A percentile compares a stretch with the other conserved stretches of the same genome.
Evolutionary conservation across 2,329 filamentous ascomycete genomes (phyloP).

Genomic region (Aureobasidium musti): DNA sequence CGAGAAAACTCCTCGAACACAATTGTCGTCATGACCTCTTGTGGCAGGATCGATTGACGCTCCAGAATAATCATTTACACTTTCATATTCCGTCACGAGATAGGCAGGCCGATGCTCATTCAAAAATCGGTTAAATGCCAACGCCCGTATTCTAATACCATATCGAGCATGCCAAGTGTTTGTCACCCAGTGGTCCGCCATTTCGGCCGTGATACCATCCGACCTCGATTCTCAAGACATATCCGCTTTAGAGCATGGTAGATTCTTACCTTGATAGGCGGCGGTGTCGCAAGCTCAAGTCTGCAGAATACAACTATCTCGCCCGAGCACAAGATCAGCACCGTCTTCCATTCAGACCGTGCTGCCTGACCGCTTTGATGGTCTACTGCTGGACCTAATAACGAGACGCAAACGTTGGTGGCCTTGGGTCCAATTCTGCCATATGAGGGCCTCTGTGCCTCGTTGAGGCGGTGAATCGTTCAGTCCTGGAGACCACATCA

Average conservation of each 20-base stretch:
- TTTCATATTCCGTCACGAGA: slow-evolving; percentile 6
- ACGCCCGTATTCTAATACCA: slow-evolving; percentile 14
- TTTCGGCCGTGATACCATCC: background rate
- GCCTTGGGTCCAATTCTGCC: background rate
- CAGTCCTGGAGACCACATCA: background rate
- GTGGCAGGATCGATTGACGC: background rate
- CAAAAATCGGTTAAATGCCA: slow-evolving; percentile 6
- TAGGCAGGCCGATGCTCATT: slow-evolving; percentile 18
- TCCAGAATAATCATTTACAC: slow-evolving; percentile 17
- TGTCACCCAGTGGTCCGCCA: background rate
- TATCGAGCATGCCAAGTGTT: slow-evolving; percentile 10
- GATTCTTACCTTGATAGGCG: background rate
- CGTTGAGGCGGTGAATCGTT: background rate
- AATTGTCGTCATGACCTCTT: background rate
- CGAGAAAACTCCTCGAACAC: background rate
- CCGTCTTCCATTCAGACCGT: background rate
- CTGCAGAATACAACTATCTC: background rate
- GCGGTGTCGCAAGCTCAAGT: background rate
- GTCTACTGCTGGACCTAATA: background rate
- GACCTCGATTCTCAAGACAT: background rate
- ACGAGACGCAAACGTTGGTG: slow-evolving; percentile 7
- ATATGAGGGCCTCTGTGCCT: slow-evolving; percentile 4
- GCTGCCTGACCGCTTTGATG: slow-evolving; percentile 4
- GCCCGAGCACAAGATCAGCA: background rate
- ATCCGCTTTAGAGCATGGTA: background rate